These are phyloP conservation scores for Ensete ventricosum DNA, from an alignment of 176 grass and related monocot species.

Conservation along the genomic window DNA sequence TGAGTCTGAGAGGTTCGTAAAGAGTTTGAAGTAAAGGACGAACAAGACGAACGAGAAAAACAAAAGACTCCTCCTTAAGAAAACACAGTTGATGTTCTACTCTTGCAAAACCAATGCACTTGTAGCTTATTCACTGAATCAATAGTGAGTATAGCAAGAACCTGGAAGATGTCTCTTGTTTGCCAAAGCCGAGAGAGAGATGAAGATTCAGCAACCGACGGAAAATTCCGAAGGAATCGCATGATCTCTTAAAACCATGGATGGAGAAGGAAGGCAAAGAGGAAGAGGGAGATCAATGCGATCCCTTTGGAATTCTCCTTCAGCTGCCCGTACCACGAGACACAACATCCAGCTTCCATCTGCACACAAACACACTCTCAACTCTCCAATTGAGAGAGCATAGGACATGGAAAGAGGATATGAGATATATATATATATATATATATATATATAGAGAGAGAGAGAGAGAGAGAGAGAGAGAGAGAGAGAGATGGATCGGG, in stretches of 20 bases:
- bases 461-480: not conserved
- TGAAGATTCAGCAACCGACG: constrained; percentile 2
- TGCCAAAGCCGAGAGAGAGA: not conserved
- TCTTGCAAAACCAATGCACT: no score
- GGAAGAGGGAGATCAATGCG: constrained; percentile 29
- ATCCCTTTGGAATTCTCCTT: constrained; percentile 93
- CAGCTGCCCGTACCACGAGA: constrained; percentile 30
- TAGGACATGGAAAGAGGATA: not conserved
- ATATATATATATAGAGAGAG: not conserved
- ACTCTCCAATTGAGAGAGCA: not conserved
- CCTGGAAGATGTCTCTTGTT: not conserved
- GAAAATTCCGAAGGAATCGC: constrained; percentile 19
- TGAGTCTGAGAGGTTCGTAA: no score
- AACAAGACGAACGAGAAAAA: no score
- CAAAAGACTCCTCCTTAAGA: no score
- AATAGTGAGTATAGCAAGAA: not conserved
- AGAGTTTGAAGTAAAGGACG: no score
- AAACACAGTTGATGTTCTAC: no score
- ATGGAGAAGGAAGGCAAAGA: not conserved
- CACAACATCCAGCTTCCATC: no score
- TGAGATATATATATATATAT: not conserved
- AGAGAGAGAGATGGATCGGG: not conserved
- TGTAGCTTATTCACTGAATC: no score
- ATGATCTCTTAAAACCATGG: not conserved
- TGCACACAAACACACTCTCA: no score